Percentiles rank a stretch among this genome's conserved stretches.
phyloP scores from a whole-genome alignment of 192 early-diverging fungal species.

The Coemansia pectinata region DNA sequence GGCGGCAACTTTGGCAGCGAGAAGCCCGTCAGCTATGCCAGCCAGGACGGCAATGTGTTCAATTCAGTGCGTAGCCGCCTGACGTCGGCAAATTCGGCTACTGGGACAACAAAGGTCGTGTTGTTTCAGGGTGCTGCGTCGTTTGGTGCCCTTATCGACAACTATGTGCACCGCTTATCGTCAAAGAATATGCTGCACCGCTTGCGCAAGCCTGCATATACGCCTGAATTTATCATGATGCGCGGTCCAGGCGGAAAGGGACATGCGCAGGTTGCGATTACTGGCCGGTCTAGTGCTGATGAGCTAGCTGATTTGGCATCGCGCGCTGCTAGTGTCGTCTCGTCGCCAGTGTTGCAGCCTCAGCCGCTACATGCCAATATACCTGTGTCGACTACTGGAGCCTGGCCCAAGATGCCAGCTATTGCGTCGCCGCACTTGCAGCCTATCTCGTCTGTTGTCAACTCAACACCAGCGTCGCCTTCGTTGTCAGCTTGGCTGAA shows the following conservation, averaged over 20 bases:
- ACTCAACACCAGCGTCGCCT: conserved; percentile 52
- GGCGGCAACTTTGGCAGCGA: conserved; percentile 20
- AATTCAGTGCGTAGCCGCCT: conserved; percentile 55
- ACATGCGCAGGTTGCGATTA: conserved; percentile 75
- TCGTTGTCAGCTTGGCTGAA: conserved; percentile 56
- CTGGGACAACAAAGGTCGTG: conserved; percentile 63
- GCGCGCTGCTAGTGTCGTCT: conserved; percentile 36
- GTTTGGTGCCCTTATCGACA: conserved; percentile 77
- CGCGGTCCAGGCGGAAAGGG: conserved; percentile 87
- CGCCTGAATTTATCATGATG: conserved; percentile 95
- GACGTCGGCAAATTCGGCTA: conserved; percentile 52
- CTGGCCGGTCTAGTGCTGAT: conserved; percentile 40
- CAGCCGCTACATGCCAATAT: conserved; percentile 8
- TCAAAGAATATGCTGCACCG: conserved; percentile 65
- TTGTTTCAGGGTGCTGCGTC: conserved; percentile 94
- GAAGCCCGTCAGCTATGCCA: conserved; percentile 45
- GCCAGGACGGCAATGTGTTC: conserved; percentile 43
- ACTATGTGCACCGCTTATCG: conserved; percentile 73
- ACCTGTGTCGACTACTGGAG: neutral
- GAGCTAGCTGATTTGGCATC: conserved; percentile 35
- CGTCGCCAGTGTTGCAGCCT: conserved; percentile 52
- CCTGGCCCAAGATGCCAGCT: conserved; percentile 41
- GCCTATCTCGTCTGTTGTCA: conserved; percentile 41
- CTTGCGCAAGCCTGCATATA: conserved; percentile 62
- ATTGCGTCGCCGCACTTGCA: conserved; percentile 51